phyloP scores from a whole-genome alignment of 768 basidiomycete species.

The Mycena haematopus region DNA sequence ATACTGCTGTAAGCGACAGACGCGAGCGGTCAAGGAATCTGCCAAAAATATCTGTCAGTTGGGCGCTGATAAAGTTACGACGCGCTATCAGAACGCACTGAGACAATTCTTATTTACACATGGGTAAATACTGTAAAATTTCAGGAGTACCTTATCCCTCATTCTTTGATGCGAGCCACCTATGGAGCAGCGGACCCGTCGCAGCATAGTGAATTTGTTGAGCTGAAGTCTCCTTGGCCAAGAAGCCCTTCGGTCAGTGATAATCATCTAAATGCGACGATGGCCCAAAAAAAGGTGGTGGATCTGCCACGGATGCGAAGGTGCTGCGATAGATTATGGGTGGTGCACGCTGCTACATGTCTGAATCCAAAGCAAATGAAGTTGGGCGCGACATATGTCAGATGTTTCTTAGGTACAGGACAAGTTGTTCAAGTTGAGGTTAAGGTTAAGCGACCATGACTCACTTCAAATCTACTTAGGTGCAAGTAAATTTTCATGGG shows the following conservation, averaged over 20 bases:
- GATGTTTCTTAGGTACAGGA: too few species aligned
- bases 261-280: slow-evolving; percentile 10
- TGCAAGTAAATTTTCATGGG: neutral
- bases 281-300: neutral
- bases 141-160: too few species aligned
- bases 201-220: neutral
- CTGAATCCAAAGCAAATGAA: too few species aligned
- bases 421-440: too few species aligned
- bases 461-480: too few species aligned
- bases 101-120: too few species aligned
- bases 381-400: too few species aligned
- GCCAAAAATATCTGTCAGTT: slow-evolving; percentile 19
- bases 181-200: too few species aligned
- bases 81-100: too few species aligned
- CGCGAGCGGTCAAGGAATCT: slow-evolving; percentile 19
- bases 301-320: neutral
- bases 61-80: slow-evolving; percentile 25
- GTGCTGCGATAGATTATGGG: slow-evolving; percentile 5
- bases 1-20: neutral
- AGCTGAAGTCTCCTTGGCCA: neutral
- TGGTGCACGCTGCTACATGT: neutral
- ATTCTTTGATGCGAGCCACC: too few species aligned
- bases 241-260: slow-evolving; percentile 5
- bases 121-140: too few species aligned
- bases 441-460: too few species aligned